Base-by-base conservation (phyloP, 805 yeast genomes). In the Lipomyces yamadae region DNA sequence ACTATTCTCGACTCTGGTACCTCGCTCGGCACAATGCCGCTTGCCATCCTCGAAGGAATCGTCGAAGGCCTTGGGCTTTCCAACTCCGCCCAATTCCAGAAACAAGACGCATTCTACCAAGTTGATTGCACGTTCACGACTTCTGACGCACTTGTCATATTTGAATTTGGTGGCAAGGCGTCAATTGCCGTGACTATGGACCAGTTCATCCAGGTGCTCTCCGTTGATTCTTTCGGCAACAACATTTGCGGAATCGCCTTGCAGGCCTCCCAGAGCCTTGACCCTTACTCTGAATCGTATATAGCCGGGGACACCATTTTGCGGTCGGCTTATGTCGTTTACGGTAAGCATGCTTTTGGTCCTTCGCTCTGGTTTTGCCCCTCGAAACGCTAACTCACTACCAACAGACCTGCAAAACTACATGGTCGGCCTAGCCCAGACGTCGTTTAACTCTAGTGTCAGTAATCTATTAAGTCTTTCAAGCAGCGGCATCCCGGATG, bases 1-100 rank as follows among this genome's bases (percentile, higher is more conserved):
- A 86, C 83, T 1, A 74, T 84, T 24, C 74, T 86, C 42, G 90
- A 87, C 74, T 81, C 87, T 0, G 87, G 89, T 24, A 79, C 88
- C 7, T 80, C 87, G 4, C 74, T 81, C 35, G 75, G 84, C 10
- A 83, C 82, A 71, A 76, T 86, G 35, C 89, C 90, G 2, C 52
- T 66, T 2, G 66, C 62, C 3, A 68, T 80, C 53, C 70, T 83
- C 32, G 76, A 73, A 45, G 60, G 64, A 11, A 71, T 77, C 4
- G 69, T 84, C 10, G 81, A 66, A 7, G 72, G 77, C 3, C 70
- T 84, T 11, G 81, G 79, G 48, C 18, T 42, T 15, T 42, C 48
- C 24, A 3, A 5, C 18, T 1, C 48, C 15, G 83, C 83, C 4
- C 50, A 68, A 2, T 85, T 79, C 72, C 74, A 79, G 13, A 42